Evolutionary conservation across 2,329 filamentous ascomycete genomes (phyloP), one percentile per base, ranked within the genome.

Genomic region (Emergomyces pasteurianus): DNA sequence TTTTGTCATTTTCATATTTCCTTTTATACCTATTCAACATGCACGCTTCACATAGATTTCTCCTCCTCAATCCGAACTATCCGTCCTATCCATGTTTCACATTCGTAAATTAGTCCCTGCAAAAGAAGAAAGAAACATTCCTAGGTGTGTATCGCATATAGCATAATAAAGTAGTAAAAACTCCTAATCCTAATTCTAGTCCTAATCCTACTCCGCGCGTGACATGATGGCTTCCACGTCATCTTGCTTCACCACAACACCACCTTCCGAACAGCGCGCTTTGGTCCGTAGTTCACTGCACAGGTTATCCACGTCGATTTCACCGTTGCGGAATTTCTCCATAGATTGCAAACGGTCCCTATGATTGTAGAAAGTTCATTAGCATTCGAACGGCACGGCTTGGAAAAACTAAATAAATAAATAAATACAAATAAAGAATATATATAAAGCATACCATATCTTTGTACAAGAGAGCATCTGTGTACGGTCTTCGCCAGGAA

Each of bases 211-310:
- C 38, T 70, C 68, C 26, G 67, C 73, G 60, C 75, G 72, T 46
- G 75, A 82, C 76, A 92, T 81, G 58, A 91, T 88, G 47, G 81
- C 83, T 70, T 96, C 88, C 67, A 97, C 95, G 69, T 97, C 92
- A 60, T 85, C 84, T 76, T 95, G 86, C 64, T 91, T 87, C 28
- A 99, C 89, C 21, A 96, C 90, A 14, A 95, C 90, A 18, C 94
- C 92, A 21, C 82, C 87, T 67, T 95, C 78, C 0, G 91, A 95
- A 74, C 94, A 99, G 71, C 92, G 94, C 61, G 94, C 94, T 78
- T 99, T 99, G 73, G 92, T 89, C 65, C 92, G 89, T 16, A 99
- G 83, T 72, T 99, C 92, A 4, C 88, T 88, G 77, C 94, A 99
- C 28, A 99, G 82, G 40, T 87, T 86, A 71, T 99, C 94, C 56